phyloP scores from a whole-genome alignment of 2,329 filamentous ascomycete species.

The Neonectria coccinea region DNA sequence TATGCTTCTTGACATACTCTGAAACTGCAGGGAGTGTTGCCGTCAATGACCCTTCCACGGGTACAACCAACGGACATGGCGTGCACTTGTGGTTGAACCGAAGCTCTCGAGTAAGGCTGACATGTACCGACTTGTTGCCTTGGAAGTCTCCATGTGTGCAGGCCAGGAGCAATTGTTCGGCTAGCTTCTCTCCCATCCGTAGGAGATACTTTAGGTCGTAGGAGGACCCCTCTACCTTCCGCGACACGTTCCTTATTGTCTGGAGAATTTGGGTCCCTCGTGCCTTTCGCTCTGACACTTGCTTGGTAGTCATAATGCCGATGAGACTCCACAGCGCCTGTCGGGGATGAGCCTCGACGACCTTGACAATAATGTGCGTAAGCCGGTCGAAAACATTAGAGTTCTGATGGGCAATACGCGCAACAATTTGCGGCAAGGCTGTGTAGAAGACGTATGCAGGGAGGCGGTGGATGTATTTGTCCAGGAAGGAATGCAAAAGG shows the following conservation, averaged over 20 bases:
- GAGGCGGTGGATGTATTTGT: slow-evolving; percentile 80
- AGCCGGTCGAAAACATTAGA: slow-evolving; percentile 80
- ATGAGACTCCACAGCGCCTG: slow-evolving; percentile 94
- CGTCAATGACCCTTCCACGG: slow-evolving; percentile 85
- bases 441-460: slow-evolving; percentile 85
- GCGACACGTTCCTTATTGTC: slow-evolving; percentile 59
- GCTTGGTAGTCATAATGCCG: slow-evolving; percentile 84
- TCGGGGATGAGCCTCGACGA: slow-evolving; percentile 87
- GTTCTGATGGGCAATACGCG: slow-evolving; percentile 92
- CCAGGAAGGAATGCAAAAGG: slow-evolving; percentile 78
- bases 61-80: slow-evolving; percentile 88
- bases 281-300: slow-evolving; percentile 72
- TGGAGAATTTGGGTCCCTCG: slow-evolving; percentile 66
- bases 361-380: slow-evolving; percentile 83
- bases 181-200: slow-evolving; percentile 82
- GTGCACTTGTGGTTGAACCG: slow-evolving; percentile 87
- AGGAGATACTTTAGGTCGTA: slow-evolving; percentile 79
- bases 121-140: slow-evolving; percentile 72
- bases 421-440: slow-evolving; percentile 90
- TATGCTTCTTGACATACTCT: slow-evolving; percentile 80
- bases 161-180: slow-evolving; percentile 82
- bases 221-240: slow-evolving; percentile 63
- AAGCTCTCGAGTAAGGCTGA: slow-evolving; percentile 82
- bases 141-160: slow-evolving; percentile 83
- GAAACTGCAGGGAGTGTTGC: slow-evolving; percentile 82